Conservation (phyloP, 2,329 filamentous ascomycete genomes). For the Passalora sequoiae region DNA sequence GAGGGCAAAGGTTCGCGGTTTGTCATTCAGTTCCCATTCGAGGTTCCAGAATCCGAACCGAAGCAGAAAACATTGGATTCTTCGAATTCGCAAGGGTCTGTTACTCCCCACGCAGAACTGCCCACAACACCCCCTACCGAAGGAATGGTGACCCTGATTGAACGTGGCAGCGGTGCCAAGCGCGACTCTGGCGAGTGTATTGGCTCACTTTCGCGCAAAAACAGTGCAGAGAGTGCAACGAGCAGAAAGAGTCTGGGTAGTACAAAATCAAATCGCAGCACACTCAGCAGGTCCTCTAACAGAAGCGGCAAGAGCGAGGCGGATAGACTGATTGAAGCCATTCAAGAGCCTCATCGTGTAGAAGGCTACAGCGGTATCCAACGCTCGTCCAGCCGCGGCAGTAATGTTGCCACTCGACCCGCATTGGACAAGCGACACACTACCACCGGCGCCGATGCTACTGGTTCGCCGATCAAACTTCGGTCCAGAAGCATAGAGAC, state of each 20-base stretch:
- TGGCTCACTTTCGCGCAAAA: slow-evolving; percentile 26
- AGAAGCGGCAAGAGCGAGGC: slow-evolving; percentile 56
- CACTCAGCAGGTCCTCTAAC: slow-evolving; percentile 26
- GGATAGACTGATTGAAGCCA: slow-evolving; percentile 66
- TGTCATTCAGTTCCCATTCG: slow-evolving; percentile 71
- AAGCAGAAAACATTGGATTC: slow-evolving; percentile 18
- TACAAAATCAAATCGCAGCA: slow-evolving; percentile 36
- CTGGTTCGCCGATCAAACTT: slow-evolving; percentile 11
- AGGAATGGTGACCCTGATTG: slow-evolving; percentile 60
- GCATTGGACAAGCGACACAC: slow-evolving; percentile 28
- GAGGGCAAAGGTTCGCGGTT: slow-evolving; percentile 78
- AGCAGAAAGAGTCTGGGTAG: slow-evolving; percentile 51
- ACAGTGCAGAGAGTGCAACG: slow-evolving; percentile 42
- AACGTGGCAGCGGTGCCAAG: slow-evolving; percentile 37
- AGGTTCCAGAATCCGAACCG: slow-evolving; percentile 48
- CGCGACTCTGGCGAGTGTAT: slow-evolving; percentile 15
- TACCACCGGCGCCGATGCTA: slow-evolving; percentile 7
- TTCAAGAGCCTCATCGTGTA: slow-evolving; percentile 53
- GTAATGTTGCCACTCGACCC: slow-evolving; percentile 17
- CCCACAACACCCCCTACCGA: slow-evolving; percentile 15
- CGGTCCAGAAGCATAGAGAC: slow-evolving; percentile 24
- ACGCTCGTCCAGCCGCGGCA: slow-evolving; percentile 21
- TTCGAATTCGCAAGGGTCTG: slow-evolving; percentile 19
- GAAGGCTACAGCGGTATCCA: slow-evolving; percentile 23
- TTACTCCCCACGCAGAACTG: slow-evolving; percentile 24